Percentiles rank a stretch among this genome's conserved stretches.
Evolutionary conservation across 495 filamentous ascomycete species (phyloP).

Genomic region (Xylaria venustula): DNA sequence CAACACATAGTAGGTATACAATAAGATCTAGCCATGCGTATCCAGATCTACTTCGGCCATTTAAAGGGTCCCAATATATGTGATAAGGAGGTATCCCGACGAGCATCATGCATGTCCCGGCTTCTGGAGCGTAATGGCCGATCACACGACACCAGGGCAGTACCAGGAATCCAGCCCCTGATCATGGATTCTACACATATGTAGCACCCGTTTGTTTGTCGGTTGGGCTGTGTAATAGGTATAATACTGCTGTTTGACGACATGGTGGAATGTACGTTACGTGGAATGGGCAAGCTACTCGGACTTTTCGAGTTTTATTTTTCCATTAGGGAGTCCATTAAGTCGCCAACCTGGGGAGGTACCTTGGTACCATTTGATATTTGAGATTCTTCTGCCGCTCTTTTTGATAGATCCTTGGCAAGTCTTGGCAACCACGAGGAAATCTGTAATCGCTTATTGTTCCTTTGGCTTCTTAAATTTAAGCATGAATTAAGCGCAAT

Average conservation of each 20-base stretch:
- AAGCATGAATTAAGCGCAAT: constrained; percentile 51
- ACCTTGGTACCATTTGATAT: background rate
- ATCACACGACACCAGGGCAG: constrained; percentile 8
- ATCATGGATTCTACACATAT: background rate
- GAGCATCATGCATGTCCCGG: background rate
- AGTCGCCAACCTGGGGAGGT: background rate
- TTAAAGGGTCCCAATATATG: background rate
- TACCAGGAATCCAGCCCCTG: background rate
- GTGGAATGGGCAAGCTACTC: constrained; percentile 6
- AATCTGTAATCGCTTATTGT: constrained; percentile 2
- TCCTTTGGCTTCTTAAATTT: constrained; percentile 25
- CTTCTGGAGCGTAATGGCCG: constrained; percentile 1
- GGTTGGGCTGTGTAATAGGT: no score
- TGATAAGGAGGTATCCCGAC: background rate
- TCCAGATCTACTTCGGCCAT: background rate
- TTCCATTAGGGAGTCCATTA: no score
- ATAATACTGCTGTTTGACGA: background rate
- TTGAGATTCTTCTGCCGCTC: constrained; percentile 6
- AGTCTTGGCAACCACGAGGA: constrained; percentile 33
- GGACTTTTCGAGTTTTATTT: background rate
- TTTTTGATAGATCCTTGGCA: constrained; percentile 19
- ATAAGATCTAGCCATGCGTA: background rate
- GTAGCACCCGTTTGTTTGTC: background rate
- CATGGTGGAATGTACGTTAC: background rate
- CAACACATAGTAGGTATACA: background rate